Evolutionary conservation across 225 moss, liverwort and hornwort genomes (phyloP), one percentile per base, ranked within the genome.

Genomic region (Pseudisothecium myosuroides): DNA sequence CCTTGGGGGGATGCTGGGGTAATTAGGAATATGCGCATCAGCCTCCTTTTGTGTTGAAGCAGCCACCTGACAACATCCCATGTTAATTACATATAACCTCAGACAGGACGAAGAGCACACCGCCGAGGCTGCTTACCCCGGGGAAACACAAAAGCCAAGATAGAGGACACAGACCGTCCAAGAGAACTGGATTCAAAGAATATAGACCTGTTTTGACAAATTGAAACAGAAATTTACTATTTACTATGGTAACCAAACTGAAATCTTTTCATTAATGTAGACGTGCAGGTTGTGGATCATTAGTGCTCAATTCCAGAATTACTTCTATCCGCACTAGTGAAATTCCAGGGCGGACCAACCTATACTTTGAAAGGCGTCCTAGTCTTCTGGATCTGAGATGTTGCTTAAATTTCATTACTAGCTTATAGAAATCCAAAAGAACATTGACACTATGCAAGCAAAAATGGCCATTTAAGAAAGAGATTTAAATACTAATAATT

Each of bases 41-140:
- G 92, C 90, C 80, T 92, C 94, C 89, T 89, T 91, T 76, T 94
- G 94, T 59, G 94, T 94, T 83, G 94, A 94, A 76, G 92, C 94
- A 92, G 92, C 94, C 74, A 94, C 94, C 94, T 94, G 87, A 71
- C 12, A 88, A 73, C 80, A 89, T 66, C 72, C 86, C 79, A 86
- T 58, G 77, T 60, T 81, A 86, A 84, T 59, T 84, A 54, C 67
- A 68, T 64, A 82, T 41, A 76, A 54, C 26, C 47, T 85, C 54
- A 74, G 36, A 73, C 36, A 77, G 76, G 36, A 80, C 73, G 66
- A 76, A 83, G 61, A 83, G 78, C 68, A 89, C 59, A 85, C 65
- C 31, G 45, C 54, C 85, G 83, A 83, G 67, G 49, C 58, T 89
- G 36, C 60, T 56, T 81, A 81, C 67, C 50, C 41, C 8, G 22